Percentiles rank a stretch among this genome's conserved stretches.
These are phyloP conservation scores for Leishmania guyanensis DNA, from an alignment of 208 protist genomes.

Conservation along the genomic window DNA sequence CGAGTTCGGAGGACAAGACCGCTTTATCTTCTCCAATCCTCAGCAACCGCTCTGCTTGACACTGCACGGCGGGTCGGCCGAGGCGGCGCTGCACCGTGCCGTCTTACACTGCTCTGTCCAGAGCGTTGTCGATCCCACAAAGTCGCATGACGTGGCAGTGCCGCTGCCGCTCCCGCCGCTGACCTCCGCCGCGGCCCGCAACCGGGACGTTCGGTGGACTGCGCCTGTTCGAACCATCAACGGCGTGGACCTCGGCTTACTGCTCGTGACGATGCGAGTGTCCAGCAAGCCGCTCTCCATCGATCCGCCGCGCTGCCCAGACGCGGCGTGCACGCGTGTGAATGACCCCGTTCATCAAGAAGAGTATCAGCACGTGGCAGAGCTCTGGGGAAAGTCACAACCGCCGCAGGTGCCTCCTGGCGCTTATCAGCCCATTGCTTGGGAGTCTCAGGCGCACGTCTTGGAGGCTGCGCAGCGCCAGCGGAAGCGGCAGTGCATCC, in stretches of 20 bases:
- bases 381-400: constrained; percentile 42
- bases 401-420: constrained; percentile 55
- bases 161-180: constrained; percentile 66
- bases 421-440: constrained; percentile 77
- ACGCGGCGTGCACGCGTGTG: constrained; percentile 53
- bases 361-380: constrained; percentile 64
- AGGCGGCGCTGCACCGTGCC: constrained; percentile 21
- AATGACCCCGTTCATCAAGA: constrained; percentile 87
- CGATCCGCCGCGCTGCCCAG: constrained; percentile 46
- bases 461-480: constrained; percentile 56
- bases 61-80: constrained; percentile 25
- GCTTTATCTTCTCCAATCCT: constrained; percentile 37
- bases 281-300: constrained; percentile 56
- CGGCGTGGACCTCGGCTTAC: constrained; percentile 66
- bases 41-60: constrained; percentile 38
- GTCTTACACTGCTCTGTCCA: constrained; percentile 79
- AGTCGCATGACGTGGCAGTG: constrained; percentile 60
- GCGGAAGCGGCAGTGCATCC: constrained; percentile 56
- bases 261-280: constrained; percentile 64
- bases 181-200: constrained; percentile 35
- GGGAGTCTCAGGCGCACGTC: constrained; percentile 74
- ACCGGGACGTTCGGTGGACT: constrained; percentile 80
- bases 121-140: constrained; percentile 41
- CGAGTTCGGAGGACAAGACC: constrained; percentile 65
- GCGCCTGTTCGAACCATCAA: constrained; percentile 61